These are phyloP conservation scores for Metarhizium album DNA, from an alignment of 2,329 filamentous ascomycete species.

Conservation along the genomic window DNA sequence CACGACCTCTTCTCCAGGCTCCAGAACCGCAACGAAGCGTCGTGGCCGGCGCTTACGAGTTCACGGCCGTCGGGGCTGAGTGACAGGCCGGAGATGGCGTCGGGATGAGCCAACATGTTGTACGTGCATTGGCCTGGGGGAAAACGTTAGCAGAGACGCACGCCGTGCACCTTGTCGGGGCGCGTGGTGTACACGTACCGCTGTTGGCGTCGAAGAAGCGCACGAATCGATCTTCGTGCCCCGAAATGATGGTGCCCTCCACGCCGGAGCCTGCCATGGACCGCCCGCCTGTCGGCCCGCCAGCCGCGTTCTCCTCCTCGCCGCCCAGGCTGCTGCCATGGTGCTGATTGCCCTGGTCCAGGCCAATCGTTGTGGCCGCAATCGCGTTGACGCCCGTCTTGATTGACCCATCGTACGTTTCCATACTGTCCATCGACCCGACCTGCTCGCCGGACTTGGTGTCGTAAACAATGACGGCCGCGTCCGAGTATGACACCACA, in stretches of 20 bases:
- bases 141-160: neutral
- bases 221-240: slow-evolving; percentile 92
- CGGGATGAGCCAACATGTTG: slow-evolving; percentile 93
- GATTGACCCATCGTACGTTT: slow-evolving; percentile 80
- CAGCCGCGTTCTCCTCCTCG: slow-evolving; percentile 57
- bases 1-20: slow-evolving; percentile 90
- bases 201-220: slow-evolving; percentile 98
- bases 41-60: slow-evolving; percentile 90
- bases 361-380: slow-evolving; percentile 72
- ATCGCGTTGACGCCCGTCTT: slow-evolving; percentile 81
- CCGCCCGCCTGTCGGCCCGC: slow-evolving; percentile 66
- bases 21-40: slow-evolving; percentile 94
- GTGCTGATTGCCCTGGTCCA: slow-evolving; percentile 56
- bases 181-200: slow-evolving; percentile 52
- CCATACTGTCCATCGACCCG: slow-evolving; percentile 82
- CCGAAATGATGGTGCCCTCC: slow-evolving; percentile 89
- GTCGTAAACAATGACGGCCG: slow-evolving; percentile 83
- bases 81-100: slow-evolving; percentile 82
- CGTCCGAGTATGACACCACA: slow-evolving; percentile 86
- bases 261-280: slow-evolving; percentile 63
- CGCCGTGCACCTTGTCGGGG: neutral
- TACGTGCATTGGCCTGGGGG: slow-evolving; percentile 93
- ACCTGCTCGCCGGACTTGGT: slow-evolving; percentile 86
- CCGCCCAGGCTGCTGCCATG: slow-evolving; percentile 49
- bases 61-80: slow-evolving; percentile 89